These are phyloP conservation scores for Populus hybrid DNA, from an alignment of 441 rosid genomes.

Conservation along the genomic window DNA sequence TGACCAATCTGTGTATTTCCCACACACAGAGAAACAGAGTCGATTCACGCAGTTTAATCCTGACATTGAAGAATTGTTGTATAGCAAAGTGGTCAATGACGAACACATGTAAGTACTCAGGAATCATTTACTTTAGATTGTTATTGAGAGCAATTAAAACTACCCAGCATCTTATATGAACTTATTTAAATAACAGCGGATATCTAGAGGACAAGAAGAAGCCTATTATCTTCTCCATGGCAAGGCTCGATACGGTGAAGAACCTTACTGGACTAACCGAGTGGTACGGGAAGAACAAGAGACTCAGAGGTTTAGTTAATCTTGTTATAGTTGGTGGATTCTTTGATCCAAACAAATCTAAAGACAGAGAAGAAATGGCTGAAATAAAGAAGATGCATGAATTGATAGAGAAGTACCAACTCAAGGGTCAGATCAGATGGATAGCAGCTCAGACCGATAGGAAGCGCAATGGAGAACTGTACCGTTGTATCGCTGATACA, in stretches of 20 bases:
- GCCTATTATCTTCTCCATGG: constrained; percentile 91
- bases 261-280: constrained; percentile 78
- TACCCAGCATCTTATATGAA: not conserved
- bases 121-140: not conserved
- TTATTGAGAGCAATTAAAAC: not conserved
- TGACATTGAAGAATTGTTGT: no score
- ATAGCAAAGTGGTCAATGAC: no score
- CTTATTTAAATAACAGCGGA: constrained; percentile 43
- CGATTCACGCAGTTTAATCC: no score
- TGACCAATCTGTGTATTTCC: no score
- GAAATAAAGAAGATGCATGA: constrained; percentile 82
- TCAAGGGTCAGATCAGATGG: constrained; percentile 88
- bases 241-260: constrained; percentile 81
- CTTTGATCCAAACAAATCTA: constrained; percentile 71
- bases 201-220: constrained; percentile 65
- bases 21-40: no score
- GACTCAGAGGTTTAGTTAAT: constrained; percentile 60
- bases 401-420: constrained; percentile 61
- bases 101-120: no score
- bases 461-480: constrained; percentile 67
- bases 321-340: constrained; percentile 80
- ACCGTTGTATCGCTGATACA: constrained; percentile 78
- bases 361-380: constrained; percentile 79
- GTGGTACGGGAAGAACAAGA: constrained; percentile 82
- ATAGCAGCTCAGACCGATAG: constrained; percentile 76